Evolutionary conservation across 225 moss, liverwort and hornwort species (phyloP).

Genomic region (Polytrichum commune): DNA sequence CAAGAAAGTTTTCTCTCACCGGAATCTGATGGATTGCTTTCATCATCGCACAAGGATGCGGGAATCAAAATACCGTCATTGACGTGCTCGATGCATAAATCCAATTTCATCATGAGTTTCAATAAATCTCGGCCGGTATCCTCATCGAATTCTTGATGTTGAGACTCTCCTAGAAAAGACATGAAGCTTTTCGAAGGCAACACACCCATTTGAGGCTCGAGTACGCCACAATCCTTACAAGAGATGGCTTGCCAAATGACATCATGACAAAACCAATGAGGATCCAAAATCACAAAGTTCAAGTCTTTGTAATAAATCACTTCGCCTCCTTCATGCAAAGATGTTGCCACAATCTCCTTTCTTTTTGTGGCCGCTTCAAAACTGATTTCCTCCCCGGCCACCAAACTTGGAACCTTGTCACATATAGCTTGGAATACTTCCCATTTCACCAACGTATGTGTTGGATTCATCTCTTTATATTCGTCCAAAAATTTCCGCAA

Average conservation of each 20-base stretch:
- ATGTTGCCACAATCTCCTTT: constrained; percentile 9
- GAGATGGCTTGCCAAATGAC: not conserved
- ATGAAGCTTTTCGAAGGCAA: too few species aligned
- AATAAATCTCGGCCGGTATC: not conserved
- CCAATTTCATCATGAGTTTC: not conserved
- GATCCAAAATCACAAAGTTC: constrained; percentile 24
- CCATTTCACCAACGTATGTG: not conserved
- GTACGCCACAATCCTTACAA: too few species aligned
- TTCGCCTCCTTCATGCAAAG: constrained; percentile 36
- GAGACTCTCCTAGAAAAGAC: too few species aligned
- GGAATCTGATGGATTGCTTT: not conserved
- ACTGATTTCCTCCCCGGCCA: not conserved
- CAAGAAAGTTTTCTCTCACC: not conserved
- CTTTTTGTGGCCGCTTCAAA: not conserved
- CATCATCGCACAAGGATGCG: not conserved
- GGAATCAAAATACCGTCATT: not conserved
- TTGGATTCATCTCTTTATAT: not conserved
- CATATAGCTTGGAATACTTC: not conserved
- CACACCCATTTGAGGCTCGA: too few species aligned
- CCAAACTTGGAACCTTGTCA: not conserved
- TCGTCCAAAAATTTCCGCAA: not conserved
- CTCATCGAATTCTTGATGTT: too few species aligned
- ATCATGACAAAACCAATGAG: constrained; percentile 32
- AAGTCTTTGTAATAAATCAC: constrained; percentile 27
- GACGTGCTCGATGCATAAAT: not conserved